Evolutionary conservation across 441 rosid genomes (phyloP).

Genomic region (Erodium trifolium): DNA sequence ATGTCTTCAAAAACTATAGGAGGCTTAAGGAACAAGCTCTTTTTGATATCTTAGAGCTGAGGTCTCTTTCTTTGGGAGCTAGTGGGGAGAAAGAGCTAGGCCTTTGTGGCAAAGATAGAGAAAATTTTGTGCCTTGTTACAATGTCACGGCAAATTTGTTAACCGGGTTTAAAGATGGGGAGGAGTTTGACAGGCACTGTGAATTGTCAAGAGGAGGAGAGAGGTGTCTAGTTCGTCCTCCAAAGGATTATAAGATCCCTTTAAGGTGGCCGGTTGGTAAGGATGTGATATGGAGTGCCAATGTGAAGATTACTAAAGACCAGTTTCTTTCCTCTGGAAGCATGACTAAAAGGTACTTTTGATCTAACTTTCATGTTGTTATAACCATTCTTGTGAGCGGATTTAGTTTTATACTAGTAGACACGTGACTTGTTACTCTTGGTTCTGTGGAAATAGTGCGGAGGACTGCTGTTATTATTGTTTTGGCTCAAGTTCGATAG

Average conservation of each 20-base stretch:
- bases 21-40: slow-evolving; percentile 87
- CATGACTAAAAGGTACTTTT: slow-evolving; percentile 69
- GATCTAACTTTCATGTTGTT: not conserved
- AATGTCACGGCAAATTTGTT: slow-evolving; percentile 63
- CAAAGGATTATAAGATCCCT: slow-evolving; percentile 88
- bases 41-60: slow-evolving; percentile 69
- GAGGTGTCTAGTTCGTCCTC: slow-evolving; percentile 75
- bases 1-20: slow-evolving; percentile 61
- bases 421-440: too few species aligned
- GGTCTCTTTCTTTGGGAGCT: slow-evolving; percentile 42
- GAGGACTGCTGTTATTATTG: not conserved
- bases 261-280: slow-evolving; percentile 88
- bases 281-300: slow-evolving; percentile 41
- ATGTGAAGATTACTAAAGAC: slow-evolving; percentile 64
- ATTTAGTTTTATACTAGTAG: not conserved
- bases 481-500: slow-evolving; percentile 24
- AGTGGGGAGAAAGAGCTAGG: slow-evolving; percentile 44
- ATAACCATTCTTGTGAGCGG: slow-evolving; percentile 4
- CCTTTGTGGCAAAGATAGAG: slow-evolving; percentile 82
- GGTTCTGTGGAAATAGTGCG: not conserved
- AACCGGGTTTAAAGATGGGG: slow-evolving; percentile 72
- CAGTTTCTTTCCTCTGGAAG: slow-evolving; percentile 97
- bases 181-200: slow-evolving; percentile 86
- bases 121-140: slow-evolving; percentile 84
- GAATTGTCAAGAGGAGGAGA: slow-evolving; percentile 44